Percentiles rank a stretch among this genome's conserved stretches.
Conservation (phyloP, 2,329 filamentous ascomycete genomes). For the Diaporthe citri region DNA sequence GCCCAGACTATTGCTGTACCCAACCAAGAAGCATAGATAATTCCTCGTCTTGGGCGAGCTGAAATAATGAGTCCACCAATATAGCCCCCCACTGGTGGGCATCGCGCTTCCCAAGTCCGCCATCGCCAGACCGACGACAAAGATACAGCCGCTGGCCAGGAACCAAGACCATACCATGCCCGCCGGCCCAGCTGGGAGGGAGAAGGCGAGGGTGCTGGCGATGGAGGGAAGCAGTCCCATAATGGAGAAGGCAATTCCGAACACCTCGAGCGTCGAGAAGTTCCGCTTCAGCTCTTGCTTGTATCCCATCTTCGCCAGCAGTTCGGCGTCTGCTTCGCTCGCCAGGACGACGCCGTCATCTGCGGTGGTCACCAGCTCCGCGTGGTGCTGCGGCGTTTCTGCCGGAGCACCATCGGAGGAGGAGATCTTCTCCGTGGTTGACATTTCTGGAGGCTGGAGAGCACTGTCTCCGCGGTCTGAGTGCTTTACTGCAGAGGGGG, state of each 20-base stretch:
- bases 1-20: slow-evolving; percentile 72
- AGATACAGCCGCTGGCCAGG: slow-evolving; percentile 67
- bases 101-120: slow-evolving; percentile 66
- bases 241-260: slow-evolving; percentile 70
- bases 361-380: slow-evolving; percentile 37
- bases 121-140: slow-evolving; percentile 71
- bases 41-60: slow-evolving; percentile 66
- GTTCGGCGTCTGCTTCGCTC: slow-evolving; percentile 41
- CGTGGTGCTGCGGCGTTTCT: slow-evolving; percentile 41
- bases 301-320: slow-evolving; percentile 46
- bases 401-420: slow-evolving; percentile 34
- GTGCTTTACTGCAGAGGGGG: neutral
- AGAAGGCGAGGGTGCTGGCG: slow-evolving; percentile 69
- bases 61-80: slow-evolving; percentile 62
- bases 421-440: slow-evolving; percentile 24
- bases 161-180: slow-evolving; percentile 76
- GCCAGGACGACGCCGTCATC: slow-evolving; percentile 44
- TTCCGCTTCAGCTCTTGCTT: slow-evolving; percentile 72
- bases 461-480: neutral
- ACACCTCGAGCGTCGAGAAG: slow-evolving; percentile 73
- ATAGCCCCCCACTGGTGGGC: slow-evolving; percentile 69
- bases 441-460: slow-evolving; percentile 22
- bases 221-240: slow-evolving; percentile 74
- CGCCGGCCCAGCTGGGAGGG: slow-evolving; percentile 69
- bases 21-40: slow-evolving; percentile 70